Conservation (phyloP, 2,329 filamentous ascomycete species). For the Eurotiales sp. region DNA sequence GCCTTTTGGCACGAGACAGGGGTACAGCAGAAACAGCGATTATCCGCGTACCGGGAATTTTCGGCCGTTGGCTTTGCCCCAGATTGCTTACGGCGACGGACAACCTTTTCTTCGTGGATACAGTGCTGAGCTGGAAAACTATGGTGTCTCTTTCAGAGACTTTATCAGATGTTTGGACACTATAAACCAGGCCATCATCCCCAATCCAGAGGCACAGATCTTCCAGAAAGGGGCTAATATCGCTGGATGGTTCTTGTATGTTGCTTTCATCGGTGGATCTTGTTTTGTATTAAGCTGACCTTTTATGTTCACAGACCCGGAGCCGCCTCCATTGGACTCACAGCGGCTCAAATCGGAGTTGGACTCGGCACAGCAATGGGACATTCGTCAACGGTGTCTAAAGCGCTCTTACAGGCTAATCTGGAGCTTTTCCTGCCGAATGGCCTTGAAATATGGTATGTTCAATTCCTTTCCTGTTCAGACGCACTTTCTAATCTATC, state of each 20-base stretch:
- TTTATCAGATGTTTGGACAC: slow-evolving; percentile 3
- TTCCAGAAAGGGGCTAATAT: slow-evolving; percentile 8
- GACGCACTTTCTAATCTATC: neutral
- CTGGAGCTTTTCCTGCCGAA: slow-evolving; percentile 5
- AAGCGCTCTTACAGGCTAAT: neutral
- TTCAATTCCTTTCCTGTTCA: neutral
- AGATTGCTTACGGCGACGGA: neutral
- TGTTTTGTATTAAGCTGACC: neutral
- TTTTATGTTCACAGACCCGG: neutral
- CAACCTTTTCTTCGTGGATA: slow-evolving; percentile 8
- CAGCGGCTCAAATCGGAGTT: slow-evolving; percentile 1
- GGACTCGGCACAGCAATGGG: slow-evolving; percentile 5
- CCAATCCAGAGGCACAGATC: slow-evolving; percentile 2
- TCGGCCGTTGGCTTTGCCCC: slow-evolving; percentile 1
- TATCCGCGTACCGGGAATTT: neutral
- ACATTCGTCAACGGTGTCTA: neutral
- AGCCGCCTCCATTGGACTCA: slow-evolving; percentile 4
- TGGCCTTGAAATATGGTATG: slow-evolving; percentile 6
- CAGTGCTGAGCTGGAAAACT: slow-evolving; percentile 1
- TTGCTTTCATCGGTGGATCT: neutral
- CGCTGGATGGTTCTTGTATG: slow-evolving; percentile 4
- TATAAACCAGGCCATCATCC: slow-evolving; percentile 4
- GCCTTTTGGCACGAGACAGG: no score
- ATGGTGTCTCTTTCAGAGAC: neutral
- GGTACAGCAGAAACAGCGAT: slow-evolving; percentile 1